Conservation (phyloP, 495 filamentous ascomycete species). For the Penicillium desertorum region DNA sequence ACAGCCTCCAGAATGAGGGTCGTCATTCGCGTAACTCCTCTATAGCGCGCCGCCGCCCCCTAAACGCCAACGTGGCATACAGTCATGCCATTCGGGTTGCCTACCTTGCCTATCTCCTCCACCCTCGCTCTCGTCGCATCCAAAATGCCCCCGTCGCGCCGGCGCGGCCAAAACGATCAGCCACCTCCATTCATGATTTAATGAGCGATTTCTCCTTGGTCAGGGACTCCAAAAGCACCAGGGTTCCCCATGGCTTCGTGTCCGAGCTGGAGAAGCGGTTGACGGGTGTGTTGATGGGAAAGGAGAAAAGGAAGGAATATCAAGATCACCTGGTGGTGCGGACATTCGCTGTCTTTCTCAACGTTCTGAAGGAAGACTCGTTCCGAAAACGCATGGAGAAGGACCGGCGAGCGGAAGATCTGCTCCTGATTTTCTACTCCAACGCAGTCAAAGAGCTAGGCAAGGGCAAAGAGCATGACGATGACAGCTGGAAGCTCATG, state of each 20-base stretch:
- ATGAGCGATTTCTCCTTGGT: slow-evolving; percentile 75
- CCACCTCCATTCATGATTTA: slow-evolving; percentile 69
- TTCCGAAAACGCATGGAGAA: slow-evolving; percentile 83
- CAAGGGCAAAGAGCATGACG: slow-evolving; percentile 76
- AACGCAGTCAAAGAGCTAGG: slow-evolving; percentile 85
- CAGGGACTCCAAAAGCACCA: slow-evolving; percentile 71
- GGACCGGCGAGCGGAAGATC: slow-evolving; percentile 87
- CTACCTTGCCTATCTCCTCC: slow-evolving; percentile 89
- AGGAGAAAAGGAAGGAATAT: slow-evolving; percentile 73
- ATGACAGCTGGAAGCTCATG: slow-evolving; percentile 88
- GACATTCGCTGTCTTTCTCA: slow-evolving; percentile 78
- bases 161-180: slow-evolving; percentile 62
- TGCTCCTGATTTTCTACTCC: slow-evolving; percentile 84
- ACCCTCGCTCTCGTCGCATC: slow-evolving; percentile 81
- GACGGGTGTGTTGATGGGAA: slow-evolving; percentile 64
- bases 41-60: slow-evolving; percentile 45
- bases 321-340: slow-evolving; percentile 74
- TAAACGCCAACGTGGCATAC: slow-evolving; percentile 74
- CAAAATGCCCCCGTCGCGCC: slow-evolving; percentile 70
- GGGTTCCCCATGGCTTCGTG: slow-evolving; percentile 78
- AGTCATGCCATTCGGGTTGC: slow-evolving; percentile 86
- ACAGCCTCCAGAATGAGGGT: slow-evolving; percentile 56
- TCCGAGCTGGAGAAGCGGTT: slow-evolving; percentile 66
- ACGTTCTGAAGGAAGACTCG: slow-evolving; percentile 67
- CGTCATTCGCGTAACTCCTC: slow-evolving; percentile 54